Base-by-base conservation (phyloP, 805 yeast species). In the Metschnikowia reukaufii region DNA sequence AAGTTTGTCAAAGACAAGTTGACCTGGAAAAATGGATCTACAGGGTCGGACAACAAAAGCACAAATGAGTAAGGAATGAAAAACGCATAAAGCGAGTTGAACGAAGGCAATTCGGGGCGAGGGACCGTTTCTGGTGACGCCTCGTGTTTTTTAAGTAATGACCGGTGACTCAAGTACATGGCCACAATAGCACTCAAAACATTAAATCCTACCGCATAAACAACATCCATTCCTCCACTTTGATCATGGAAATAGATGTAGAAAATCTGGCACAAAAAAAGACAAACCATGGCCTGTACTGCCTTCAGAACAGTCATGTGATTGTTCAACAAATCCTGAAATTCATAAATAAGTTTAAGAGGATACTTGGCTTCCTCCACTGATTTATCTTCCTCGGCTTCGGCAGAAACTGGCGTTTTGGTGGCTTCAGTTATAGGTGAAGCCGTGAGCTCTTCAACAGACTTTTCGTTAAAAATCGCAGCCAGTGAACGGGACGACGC, bases 241-340 rank as follows among this genome's bases (percentile, higher is more conserved):
- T 55, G 32, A 4, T 60, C 61, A 6, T 49, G 52, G 20, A 56
- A 46, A n/a, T 52, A 50, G 6, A 63, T 44, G 49, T 68, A 70
- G 25, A 63, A 45, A 15, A 72, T 56, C 52, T 73, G 68, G 23
- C 55, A 20, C 13, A 66, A 25, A 52, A 65, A 73, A 8, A 54
- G 49, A 27, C 67, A 45, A 25, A 63, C 58, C 49, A 71, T 50
- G 32, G 68, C 9, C 50, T 73, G 73, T 6, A 66, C 60, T 42
- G 65, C 64, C 36, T 58, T 64, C n/a, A 61, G 39, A 31, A 64
- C 54, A 12, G 57, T 56, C 58, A 72, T 48, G 31, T 66, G 54
- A 4, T 62, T 68, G 47, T 71, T 72, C 36, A 71, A 54, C 44
- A 65, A 70, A 44, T 73, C 77, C 48, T 73, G 77, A 15, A 60